Base-by-base conservation (phyloP, 1,139 yeast genomes). In the Sugiyamaella pinicola region DNA sequence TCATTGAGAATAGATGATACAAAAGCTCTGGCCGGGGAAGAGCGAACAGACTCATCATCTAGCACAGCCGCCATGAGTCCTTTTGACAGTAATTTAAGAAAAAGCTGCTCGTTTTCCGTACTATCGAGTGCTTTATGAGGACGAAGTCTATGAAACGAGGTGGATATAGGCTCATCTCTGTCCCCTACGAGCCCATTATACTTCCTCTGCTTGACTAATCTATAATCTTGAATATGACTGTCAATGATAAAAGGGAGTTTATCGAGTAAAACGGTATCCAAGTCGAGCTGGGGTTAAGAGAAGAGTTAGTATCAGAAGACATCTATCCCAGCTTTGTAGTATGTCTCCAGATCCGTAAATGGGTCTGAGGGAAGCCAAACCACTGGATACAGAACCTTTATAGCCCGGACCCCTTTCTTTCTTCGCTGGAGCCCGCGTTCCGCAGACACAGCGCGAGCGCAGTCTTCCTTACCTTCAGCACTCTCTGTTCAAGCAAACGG, bases 71-170 rank as follows among this genome's bases (percentile, higher is more conserved):
- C 57, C 3, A 75, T 61, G 10, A 78, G 47, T 0, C 68, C 68
- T 31, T 67, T 68, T 0, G 75, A 61, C 34, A 79, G 48, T 1
- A 74, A 55, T 31, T 67, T 65, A 22, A 72, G 54, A 57, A 74
- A 77, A 12, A 66, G 56, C 49, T 58, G 64, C 59, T 64, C 63
- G 21, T 59, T 55, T 4, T 61, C 64, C 2, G 57, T 43, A 19
- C 51, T 49, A 5, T 56, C 63, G 66, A 73, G 74, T 57, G 77
- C 87, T 66, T 70, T 81, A 72, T 76, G 87, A 63, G 74, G 84
- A 69, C 73, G 62, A 5, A 74, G 42, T 2, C 64, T 58, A 51
- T 71, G 70, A 56, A 73, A 73, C 2, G 72, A 71, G 3, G 62
- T 63, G 33, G 67, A 70, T 13, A 69, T 55, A 6, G 65, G 59